phyloP scores from a whole-genome alignment of 1,284 basidiomycete species.

The Coriolopsis trogii region DNA sequence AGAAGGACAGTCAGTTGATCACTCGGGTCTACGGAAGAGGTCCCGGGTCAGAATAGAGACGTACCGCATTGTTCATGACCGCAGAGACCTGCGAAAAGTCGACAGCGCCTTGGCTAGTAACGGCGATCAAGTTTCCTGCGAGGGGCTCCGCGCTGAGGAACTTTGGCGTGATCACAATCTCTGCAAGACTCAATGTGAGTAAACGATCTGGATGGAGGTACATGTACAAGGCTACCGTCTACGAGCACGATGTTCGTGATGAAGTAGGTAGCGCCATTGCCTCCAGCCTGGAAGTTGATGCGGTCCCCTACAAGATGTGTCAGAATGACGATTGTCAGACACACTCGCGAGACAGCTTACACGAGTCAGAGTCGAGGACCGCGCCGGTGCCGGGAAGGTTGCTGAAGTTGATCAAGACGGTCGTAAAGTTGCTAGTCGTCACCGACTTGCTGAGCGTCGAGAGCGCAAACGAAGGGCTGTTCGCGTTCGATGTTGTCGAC shows the following conservation, averaged over 20 bases:
- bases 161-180: conserved; percentile 45
- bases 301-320: conserved; percentile 50
- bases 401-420: background rate
- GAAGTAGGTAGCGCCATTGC: conserved; percentile 49
- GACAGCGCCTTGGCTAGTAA: conserved; percentile 48
- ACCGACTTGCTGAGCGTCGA: background rate
- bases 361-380: background rate
- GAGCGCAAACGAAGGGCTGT: background rate
- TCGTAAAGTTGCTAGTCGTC: background rate
- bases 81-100: conserved; percentile 43
- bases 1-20: conserved; percentile 13
- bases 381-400: conserved; percentile 1
- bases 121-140: conserved; percentile 45
- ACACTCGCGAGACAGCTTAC: background rate
- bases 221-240: too few species aligned
- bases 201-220: too few species aligned
- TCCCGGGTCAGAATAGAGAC: too few species aligned
- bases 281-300: conserved; percentile 49
- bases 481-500: conserved; percentile 28
- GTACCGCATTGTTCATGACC: conserved; percentile 38
- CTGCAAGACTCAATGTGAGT: too few species aligned
- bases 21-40: too few species aligned
- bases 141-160: conserved; percentile 54
- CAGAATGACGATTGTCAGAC: background rate
- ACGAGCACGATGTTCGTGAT: conserved; percentile 51